These are phyloP conservation scores for Kregervanrija delftensis DNA, from an alignment of 805 yeast species.

Conservation along the genomic window DNA sequence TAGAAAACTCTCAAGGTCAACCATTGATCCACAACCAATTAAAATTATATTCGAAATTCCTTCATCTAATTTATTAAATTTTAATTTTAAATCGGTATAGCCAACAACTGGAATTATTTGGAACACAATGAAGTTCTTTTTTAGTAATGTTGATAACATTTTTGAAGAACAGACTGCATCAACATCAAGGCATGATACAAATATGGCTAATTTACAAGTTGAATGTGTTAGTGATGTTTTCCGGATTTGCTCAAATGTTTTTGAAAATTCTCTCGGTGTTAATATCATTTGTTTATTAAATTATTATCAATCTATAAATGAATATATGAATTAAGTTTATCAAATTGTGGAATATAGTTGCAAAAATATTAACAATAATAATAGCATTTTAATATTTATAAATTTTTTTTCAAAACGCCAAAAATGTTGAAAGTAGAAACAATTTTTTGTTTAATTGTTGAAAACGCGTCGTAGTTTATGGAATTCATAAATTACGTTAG, in stretches of 20 bases:
- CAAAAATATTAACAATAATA: background rate
- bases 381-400: background rate
- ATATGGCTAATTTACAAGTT: constrained; percentile 81
- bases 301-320: too few relatives aligned
- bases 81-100: constrained; percentile 64
- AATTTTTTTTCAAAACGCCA: background rate
- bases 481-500: too few relatives aligned
- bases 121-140: constrained; percentile 77
- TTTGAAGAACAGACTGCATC: constrained; percentile 90
- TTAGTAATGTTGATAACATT: constrained; percentile 62
- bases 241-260: constrained; percentile 61
- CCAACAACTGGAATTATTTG: constrained; percentile 93
- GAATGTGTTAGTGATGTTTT: constrained; percentile 79
- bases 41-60: constrained; percentile 72
- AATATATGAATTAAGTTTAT: too few relatives aligned
- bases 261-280: constrained; percentile 58
- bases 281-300: constrained; percentile 52
- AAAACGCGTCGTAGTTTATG: too few relatives aligned
- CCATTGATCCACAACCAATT: constrained; percentile 90
- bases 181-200: constrained; percentile 84
- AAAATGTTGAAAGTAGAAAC: too few relatives aligned
- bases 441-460: too few relatives aligned
- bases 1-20: constrained; percentile 72
- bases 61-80: constrained; percentile 57
- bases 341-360: too few relatives aligned